Conservation (phyloP, 2,329 filamentous ascomycete genomes). For the Metarhizium brunneum region DNA sequence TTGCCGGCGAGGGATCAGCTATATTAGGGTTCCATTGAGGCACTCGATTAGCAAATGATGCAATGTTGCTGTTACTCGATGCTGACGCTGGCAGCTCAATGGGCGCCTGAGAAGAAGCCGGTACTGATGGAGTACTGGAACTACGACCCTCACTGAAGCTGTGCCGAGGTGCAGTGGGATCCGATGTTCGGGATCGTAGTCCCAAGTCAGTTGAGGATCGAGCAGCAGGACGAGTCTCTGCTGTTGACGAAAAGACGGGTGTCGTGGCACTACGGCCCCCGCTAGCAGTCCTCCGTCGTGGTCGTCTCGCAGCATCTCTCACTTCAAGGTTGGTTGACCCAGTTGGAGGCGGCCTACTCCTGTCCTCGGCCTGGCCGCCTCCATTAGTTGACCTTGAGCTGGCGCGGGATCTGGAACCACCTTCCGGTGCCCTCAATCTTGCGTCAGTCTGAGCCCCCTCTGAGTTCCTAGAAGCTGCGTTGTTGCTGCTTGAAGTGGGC, state of each 20-base stretch:
- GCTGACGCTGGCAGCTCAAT: conserved; percentile 11
- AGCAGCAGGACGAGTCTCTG: conserved; percentile 39
- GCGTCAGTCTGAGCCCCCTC: conserved; percentile 15
- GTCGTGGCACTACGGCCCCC: conserved; percentile 45
- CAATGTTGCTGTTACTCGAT: conserved; percentile 14
- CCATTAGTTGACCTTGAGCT: conserved; percentile 39
- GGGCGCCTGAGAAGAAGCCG: conserved; percentile 14
- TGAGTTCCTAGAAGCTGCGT: conserved; percentile 25
- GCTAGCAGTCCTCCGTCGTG: conserved; percentile 43
- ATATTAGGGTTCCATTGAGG: conserved; percentile 16
- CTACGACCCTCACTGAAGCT: conserved; percentile 33
- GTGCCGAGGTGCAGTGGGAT: conserved; percentile 27
- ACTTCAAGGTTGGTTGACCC: conserved; percentile 20
- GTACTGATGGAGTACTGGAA: conserved; percentile 26
- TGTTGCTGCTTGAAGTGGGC: conserved; percentile 29
- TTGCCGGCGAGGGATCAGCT: conserved; percentile 1
- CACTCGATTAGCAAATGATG: conserved; percentile 28
- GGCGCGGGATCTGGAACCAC: conserved; percentile 26
- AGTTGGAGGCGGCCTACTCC: conserved; percentile 39
- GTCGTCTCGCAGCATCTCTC: conserved; percentile 18
- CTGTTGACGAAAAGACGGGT: conserved; percentile 31
- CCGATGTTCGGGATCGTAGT: conserved; percentile 30
- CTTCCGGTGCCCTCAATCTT: conserved; percentile 18
- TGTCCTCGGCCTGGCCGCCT: conserved; percentile 33
- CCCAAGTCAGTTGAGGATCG: conserved; percentile 59